Evolutionary conservation across 257 asterid genomes (phyloP).

Genomic region (Solanum bulbocastanum): DNA sequence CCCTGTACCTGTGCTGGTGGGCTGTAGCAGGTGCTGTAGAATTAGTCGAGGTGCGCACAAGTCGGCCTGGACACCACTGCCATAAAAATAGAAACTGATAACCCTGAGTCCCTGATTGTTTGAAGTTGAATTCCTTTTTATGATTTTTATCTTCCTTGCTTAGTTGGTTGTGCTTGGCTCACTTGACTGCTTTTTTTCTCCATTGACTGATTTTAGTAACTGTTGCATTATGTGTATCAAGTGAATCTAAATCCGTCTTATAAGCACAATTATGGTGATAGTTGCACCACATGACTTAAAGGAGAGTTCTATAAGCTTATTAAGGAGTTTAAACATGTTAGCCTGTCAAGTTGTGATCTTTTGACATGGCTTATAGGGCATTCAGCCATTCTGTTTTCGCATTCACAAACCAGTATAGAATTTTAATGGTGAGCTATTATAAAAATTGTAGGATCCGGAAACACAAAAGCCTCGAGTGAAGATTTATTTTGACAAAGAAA

Average conservation of each 20-base stretch:
- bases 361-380: neutral
- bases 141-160: neutral
- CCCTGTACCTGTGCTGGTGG: neutral
- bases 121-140: neutral
- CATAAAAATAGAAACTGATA: neutral
- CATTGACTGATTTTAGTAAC: neutral
- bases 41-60: neutral
- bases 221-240: neutral
- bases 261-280: neutral
- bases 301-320: neutral
- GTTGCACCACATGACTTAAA: neutral
- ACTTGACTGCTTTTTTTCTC: neutral
- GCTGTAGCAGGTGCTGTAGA: neutral
- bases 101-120: neutral
- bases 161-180: neutral
- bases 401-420: neutral
- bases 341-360: neutral
- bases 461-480: conserved; percentile 88
- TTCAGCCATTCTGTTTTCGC: neutral
- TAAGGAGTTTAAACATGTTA: neutral
- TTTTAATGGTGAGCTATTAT: conserved; percentile 4
- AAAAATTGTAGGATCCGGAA: conserved; percentile 73
- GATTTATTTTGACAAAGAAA: conserved; percentile 77
- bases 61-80: neutral
- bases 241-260: neutral